Conservation (phyloP, 1,139 yeast species). For the Groenewaldozyma auringiensis region DNA sequence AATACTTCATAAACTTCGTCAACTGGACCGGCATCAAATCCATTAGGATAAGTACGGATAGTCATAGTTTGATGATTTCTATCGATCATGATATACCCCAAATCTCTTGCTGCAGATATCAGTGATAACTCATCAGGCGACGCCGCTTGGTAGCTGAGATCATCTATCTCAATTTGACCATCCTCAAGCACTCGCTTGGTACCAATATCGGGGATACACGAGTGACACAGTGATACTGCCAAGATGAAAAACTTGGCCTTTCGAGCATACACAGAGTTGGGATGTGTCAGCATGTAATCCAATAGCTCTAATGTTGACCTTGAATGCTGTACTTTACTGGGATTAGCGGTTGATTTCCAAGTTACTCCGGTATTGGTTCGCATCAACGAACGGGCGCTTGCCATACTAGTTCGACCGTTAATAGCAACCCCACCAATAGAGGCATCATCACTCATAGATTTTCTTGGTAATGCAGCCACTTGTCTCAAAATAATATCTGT, state of each 20-base stretch:
- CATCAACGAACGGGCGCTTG: slow-evolving; percentile 27
- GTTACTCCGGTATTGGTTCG: slow-evolving; percentile 21
- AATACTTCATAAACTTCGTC: slow-evolving; percentile 65
- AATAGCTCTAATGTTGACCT: slow-evolving; percentile 58
- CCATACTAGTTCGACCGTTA: slow-evolving; percentile 48
- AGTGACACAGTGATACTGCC: slow-evolving; percentile 79
- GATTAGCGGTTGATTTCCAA: slow-evolving; percentile 34
- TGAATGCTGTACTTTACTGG: slow-evolving; percentile 29
- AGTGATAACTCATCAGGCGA: slow-evolving; percentile 96
- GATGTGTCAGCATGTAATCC: slow-evolving; percentile 60
- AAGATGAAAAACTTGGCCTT: slow-evolving; percentile 73
- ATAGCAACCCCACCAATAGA: slow-evolving; percentile 12
- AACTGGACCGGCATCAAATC: slow-evolving; percentile 57
- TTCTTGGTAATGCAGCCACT: slow-evolving; percentile 30
- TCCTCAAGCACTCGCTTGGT: slow-evolving; percentile 17
- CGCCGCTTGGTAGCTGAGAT: slow-evolving; percentile 75
- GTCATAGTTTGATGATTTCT: slow-evolving; percentile 53
- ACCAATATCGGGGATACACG: slow-evolving; percentile 63
- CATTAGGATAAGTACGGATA: slow-evolving; percentile 77
- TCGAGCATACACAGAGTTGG: slow-evolving; percentile 60
- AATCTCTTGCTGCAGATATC: slow-evolving; percentile 87
- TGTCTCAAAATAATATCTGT: slow-evolving; percentile 29
- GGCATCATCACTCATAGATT: slow-evolving; percentile 17
- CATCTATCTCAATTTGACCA: slow-evolving; percentile 36
- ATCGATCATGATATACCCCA: slow-evolving; percentile 77